Evolutionary conservation across 2,329 filamentous ascomycete species (phyloP), one percentile per base, ranked within the genome.

Genomic region (Colletotrichum viniferum): DNA sequence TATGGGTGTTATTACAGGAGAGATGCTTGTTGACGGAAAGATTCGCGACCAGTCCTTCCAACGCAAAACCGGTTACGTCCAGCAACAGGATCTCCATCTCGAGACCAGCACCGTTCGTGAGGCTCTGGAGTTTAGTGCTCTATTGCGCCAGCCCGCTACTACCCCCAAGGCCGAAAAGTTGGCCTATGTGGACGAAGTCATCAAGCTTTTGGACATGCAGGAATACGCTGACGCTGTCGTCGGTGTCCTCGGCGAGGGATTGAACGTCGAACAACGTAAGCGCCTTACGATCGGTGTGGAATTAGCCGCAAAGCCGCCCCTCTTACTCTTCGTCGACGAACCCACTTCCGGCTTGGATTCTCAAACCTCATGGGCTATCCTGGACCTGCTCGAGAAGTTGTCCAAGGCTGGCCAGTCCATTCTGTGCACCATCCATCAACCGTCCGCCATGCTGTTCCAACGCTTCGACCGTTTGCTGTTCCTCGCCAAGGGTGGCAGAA

Each of bases 271-370:
- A 73, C 85, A 88, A 73, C 79, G 86, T 10, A 88, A 88, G 63
- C 90, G 93, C 77, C 87, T 95, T 10, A 95, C 94, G 0, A 95
- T 95, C 74, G 94, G 93, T 80, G 94, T 95, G 3, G 94, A 96
- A 81, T 86, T 96, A 5, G 94, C 93, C 24, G 94, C 94, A 1
- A 94, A 93, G 80, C 94, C 94, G 1, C 89, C 93, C 52, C 85
- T 95, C 4, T 88, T 95, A 63, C 88, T 95, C 21, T 96, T 95
- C 86, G 87, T 95, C 24, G 94, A 96, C 79, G 94, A 96, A 79
- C 94, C 94, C 3, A 95, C 94, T 7, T 95, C 93, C 7, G 94
- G 94, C 81, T 87, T 95, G 16, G 94, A 96, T 82, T 92, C 89
- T 79, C 93, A 95, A 80, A 95, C 93, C 2, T 93, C 93, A 0